Conservation (phyloP, 129 eudicot species). For the Oenanthe sinensis region DNA sequence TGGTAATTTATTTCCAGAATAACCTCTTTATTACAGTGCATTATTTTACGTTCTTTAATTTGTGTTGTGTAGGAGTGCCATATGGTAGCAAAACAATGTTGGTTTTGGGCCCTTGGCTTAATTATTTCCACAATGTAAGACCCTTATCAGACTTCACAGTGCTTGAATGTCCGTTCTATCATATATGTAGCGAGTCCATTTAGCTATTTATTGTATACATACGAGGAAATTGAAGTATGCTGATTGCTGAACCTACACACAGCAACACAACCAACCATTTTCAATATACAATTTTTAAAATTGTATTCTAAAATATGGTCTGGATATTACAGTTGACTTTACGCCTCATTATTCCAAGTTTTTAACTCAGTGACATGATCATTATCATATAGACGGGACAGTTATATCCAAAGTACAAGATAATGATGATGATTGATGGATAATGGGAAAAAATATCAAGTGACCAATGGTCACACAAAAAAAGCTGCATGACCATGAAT, state of each 20-base stretch:
- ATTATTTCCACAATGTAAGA: not conserved
- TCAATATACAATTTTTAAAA: too few relatives aligned
- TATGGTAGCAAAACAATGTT: conserved; percentile 6
- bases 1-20: not conserved
- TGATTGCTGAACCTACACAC: too few relatives aligned
- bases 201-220: too few relatives aligned
- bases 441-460: too few relatives aligned
- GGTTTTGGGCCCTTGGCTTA: not conserved
- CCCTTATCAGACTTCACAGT: not conserved
- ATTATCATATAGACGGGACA: not conserved
- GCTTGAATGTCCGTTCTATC: too few relatives aligned
- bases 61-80: not conserved
- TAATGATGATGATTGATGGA: not conserved
- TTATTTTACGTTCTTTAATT: not conserved
- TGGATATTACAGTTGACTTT: too few relatives aligned
- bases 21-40: not conserved
- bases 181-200: too few relatives aligned
- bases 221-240: too few relatives aligned
- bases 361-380: not conserved
- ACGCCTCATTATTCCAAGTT: too few relatives aligned
- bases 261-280: too few relatives aligned
- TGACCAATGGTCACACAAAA: too few relatives aligned
- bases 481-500: not conserved
- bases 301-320: too few relatives aligned
- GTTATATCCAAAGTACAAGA: not conserved